Conservation (phyloP, 176 grass and related monocot species). For the Zea luxurians region DNA sequence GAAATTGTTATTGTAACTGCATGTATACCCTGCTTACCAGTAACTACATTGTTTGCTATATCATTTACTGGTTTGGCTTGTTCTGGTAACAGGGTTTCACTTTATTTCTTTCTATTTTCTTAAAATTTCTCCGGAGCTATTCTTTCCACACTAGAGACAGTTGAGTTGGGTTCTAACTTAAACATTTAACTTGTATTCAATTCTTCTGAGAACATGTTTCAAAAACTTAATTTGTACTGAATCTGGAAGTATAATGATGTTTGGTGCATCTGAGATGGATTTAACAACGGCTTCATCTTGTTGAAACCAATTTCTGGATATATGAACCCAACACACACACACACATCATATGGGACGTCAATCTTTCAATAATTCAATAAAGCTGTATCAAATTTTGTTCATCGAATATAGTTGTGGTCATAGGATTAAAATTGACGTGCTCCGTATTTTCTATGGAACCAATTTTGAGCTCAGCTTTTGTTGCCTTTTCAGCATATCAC, state of each 20-base stretch:
- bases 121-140: not conserved
- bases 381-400: slow-evolving; percentile 1
- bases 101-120: slow-evolving; percentile 1
- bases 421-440: slow-evolving; percentile 10
- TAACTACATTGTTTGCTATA: slow-evolving; percentile 8
- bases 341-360: not conserved
- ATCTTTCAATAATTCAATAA: slow-evolving; percentile 19
- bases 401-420: not conserved
- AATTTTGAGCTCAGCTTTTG: not conserved
- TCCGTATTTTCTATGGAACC: not conserved
- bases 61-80: not conserved
- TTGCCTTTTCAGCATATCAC: slow-evolving; percentile 10
- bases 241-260: not conserved
- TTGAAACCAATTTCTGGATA: not conserved
- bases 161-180: slow-evolving; percentile 4
- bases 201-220: slow-evolving; percentile 2
- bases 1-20: not conserved
- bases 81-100: not conserved
- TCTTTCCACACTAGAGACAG: not conserved
- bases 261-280: not conserved
- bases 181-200: not conserved
- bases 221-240: not conserved
- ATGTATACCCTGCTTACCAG: not conserved
- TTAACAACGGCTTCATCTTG: not conserved
- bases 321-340: not conserved